Evolutionary conservation across 495 filamentous ascomycete genomes (phyloP).

Genomic region (Massariosphaeria phaeospora): DNA sequence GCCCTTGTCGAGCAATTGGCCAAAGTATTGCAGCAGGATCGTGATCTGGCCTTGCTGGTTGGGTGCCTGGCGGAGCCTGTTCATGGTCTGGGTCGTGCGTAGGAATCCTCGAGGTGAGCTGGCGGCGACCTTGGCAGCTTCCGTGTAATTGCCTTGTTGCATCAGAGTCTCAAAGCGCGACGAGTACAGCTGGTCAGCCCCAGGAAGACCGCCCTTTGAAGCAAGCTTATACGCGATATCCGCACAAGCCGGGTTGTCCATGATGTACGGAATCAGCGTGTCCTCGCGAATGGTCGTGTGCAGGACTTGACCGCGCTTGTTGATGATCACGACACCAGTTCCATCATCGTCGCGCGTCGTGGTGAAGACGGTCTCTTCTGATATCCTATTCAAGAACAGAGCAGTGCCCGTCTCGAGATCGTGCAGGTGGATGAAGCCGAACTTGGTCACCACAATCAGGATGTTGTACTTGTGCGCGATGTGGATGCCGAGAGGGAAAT

Average conservation of each 20-base stretch:
- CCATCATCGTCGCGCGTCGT: constrained; percentile 80
- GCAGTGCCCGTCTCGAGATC: constrained; percentile 95
- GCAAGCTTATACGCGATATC: constrained; percentile 91
- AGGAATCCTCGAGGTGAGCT: constrained; percentile 96
- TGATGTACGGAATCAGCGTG: constrained; percentile 85
- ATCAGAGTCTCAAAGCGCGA: constrained; percentile 87
- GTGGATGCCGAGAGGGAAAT: constrained; percentile 98
- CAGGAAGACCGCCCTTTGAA: constrained; percentile 85
- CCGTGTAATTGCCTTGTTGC: constrained; percentile 65
- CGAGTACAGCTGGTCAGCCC: constrained; percentile 90
- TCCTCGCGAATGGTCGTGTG: constrained; percentile 88
- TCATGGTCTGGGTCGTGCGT: constrained; percentile 87
- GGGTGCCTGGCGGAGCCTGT: constrained; percentile 77
- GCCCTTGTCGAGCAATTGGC: constrained; percentile 93
- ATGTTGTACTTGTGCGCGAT: constrained; percentile 92
- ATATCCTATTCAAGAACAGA: constrained; percentile 99
- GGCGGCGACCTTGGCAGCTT: constrained; percentile 91
- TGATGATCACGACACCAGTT: constrained; percentile 86
- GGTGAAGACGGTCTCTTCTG: constrained; percentile 97
- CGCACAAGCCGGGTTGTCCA: constrained; percentile 89
- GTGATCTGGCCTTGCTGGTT: constrained; percentile 77
- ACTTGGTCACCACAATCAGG: constrained; percentile 96
- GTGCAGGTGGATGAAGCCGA: constrained; percentile 98
- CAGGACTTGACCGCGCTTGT: constrained; percentile 93
- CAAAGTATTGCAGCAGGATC: constrained; percentile 94